These are phyloP conservation scores for Coffea canephora DNA, from an alignment of 257 asterid genomes.

Conservation along the genomic window DNA sequence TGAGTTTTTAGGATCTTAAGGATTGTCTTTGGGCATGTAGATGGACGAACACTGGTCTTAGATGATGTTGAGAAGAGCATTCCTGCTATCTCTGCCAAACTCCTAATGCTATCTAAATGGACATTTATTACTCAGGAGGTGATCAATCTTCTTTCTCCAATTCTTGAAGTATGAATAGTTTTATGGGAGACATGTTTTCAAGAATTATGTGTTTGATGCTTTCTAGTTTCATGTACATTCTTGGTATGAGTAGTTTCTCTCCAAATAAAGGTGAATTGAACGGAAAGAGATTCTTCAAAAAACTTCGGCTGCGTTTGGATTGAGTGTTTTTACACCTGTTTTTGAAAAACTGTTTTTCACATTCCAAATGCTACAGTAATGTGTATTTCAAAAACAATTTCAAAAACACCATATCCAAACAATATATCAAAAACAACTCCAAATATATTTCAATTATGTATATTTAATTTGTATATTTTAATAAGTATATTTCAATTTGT, in stretches of 20 bases:
- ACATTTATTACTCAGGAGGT: conserved; percentile 87
- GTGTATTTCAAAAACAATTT: too few relatives aligned
- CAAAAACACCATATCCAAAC: too few relatives aligned
- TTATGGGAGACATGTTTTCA: not conserved
- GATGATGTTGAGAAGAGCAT: conserved; percentile 62
- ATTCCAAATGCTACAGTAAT: too few relatives aligned
- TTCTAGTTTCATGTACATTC: not conserved
- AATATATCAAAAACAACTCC: too few relatives aligned
- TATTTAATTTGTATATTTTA: too few relatives aligned
- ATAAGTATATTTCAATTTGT: too few relatives aligned
- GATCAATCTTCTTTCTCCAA: conserved; percentile 9
- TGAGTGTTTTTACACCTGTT: too few relatives aligned
- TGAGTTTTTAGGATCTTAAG: not conserved
- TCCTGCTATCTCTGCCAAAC: conserved; percentile 44
- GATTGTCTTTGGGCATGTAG: conserved; percentile 34
- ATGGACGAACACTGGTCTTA: conserved; percentile 70
- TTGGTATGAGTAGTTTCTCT: not conserved
- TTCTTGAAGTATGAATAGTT: not conserved
- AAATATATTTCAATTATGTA: too few relatives aligned
- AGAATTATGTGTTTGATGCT: not conserved
- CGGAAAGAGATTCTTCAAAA: not conserved
- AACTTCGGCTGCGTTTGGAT: too few relatives aligned
- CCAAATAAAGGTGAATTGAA: not conserved
- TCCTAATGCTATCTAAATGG: conserved; percentile 60
- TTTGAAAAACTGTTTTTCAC: too few relatives aligned